Base-by-base conservation (phyloP, 495 filamentous ascomycete genomes). In the Neurospora sp. region DNA sequence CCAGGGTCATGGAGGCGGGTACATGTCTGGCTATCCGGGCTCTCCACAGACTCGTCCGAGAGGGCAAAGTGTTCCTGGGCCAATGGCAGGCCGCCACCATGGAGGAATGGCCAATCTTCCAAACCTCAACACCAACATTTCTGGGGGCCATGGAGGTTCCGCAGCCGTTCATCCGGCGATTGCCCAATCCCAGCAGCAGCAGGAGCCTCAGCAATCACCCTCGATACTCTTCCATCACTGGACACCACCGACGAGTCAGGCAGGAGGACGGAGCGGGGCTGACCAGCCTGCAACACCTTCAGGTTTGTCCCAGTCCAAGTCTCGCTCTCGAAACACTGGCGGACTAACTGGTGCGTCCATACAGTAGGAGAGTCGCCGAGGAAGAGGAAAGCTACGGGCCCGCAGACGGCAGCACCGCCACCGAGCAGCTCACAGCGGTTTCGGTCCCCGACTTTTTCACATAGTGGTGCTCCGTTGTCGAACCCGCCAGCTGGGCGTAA, bases 171-270 rank as follows among this genome's bases (percentile, higher is more conserved):
- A 84, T 39, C 76, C 78, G 69, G 76, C 71, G 75, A 75, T 76
- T 35, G 74, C 73, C 22, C 76, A 80, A 44, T 71, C 79, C 61
- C 82, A 83, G 69, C 81, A 78, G 41, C 81, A 79, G 71, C 77
- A 74, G 45, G 87, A 87, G 71, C 74, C 86, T 41, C 86, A 87
- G 59, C 79, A 82, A 40, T 80, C 82, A n/a, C 84, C 92, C 8
- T 89, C 89, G 16, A 91, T 97, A 69, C 96, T 93, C 78, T 97
- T 97, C 74, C 94, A 97, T 78, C 93, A 97, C 77, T 97, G 93
- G 93, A 90, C 93, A 70, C 94, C 94, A 6, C 94, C 94, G 37
- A 84, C 83, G 16, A 86, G 87, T 8, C 89, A 90, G 79, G 80
- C 83, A 75, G 85, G 84, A 71, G 80, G 83, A 74, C 78, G 78